Conservation (phyloP, 1,139 yeast genomes). For the Hansenula sp. region DNA sequence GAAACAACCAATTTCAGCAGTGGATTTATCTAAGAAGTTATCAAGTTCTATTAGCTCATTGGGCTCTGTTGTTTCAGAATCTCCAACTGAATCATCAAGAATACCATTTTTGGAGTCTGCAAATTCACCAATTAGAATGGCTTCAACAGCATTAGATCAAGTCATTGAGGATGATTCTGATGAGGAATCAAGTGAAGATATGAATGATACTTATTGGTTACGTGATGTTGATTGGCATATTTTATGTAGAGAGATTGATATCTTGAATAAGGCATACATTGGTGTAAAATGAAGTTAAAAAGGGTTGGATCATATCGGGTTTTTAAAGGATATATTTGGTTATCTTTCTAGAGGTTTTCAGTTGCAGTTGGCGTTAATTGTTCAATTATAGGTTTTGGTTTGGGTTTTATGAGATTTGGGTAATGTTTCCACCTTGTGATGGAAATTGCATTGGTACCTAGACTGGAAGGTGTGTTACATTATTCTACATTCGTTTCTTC, state of each 20-base stretch:
- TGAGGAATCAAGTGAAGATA: conserved; percentile 13
- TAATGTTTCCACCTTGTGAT: no score
- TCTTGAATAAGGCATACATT: conserved; percentile 50
- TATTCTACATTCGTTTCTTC: no score
- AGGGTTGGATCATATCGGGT: background rate
- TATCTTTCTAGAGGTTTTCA: background rate
- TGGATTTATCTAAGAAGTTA: conserved; percentile 5
- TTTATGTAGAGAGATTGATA: conserved; percentile 80
- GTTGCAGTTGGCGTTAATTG: no score
- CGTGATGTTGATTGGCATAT: conserved; percentile 87
- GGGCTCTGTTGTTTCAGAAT: conserved; percentile 8
- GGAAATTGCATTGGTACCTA: no score
- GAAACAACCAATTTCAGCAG: conserved; percentile 2
- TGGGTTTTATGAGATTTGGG: no score
- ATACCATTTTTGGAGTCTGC: conserved; percentile 4
- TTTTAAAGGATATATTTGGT: background rate
- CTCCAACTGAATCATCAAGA: conserved; percentile 7
- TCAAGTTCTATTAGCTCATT: conserved; percentile 14
- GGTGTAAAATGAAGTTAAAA: conserved; percentile 5
- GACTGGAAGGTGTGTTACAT: no score
- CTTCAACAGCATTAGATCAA: conserved; percentile 10
- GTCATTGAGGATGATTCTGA: conserved; percentile 10
- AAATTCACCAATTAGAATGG: conserved; percentile 9
- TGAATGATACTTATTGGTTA: conserved; percentile 26
- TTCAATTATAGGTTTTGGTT: no score